These are phyloP conservation scores for Schizonepeta tenuifolia DNA, from an alignment of 257 asterid genomes.

Conservation along the genomic window DNA sequence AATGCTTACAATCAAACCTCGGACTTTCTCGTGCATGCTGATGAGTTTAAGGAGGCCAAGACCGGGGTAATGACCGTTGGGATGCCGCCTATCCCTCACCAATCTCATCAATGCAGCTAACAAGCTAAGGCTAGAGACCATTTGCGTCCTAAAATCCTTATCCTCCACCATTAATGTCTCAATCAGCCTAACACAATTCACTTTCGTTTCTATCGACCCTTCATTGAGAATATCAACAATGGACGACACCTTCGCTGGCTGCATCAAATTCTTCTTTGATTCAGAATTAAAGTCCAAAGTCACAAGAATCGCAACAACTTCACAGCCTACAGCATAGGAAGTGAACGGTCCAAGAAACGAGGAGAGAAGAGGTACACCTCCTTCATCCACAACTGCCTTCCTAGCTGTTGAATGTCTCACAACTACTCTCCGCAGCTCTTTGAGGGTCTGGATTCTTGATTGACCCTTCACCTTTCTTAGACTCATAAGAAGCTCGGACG, in stretches of 20 bases:
- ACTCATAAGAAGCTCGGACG: constrained; percentile 63
- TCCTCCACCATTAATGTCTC: constrained; percentile 61
- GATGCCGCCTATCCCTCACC: constrained; percentile 63
- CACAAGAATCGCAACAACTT: constrained; percentile 64
- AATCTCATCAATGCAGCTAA: constrained; percentile 73
- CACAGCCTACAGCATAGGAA: constrained; percentile 74
- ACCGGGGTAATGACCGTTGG: constrained; percentile 54
- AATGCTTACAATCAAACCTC: constrained; percentile 52
- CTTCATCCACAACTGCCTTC: constrained; percentile 57
- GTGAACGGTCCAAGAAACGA: constrained; percentile 58
- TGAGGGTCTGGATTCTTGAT: constrained; percentile 59
- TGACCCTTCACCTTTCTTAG: constrained; percentile 78
- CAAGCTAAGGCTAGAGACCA: constrained; percentile 64
- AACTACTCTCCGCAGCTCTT: constrained; percentile 57
- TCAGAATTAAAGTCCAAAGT: constrained; percentile 55
- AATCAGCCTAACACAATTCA: constrained; percentile 64
- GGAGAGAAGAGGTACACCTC: constrained; percentile 57
- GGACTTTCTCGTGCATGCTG: constrained; percentile 43
- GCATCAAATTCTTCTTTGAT: constrained; percentile 56
- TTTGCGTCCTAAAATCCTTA: constrained; percentile 52
- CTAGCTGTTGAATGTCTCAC: constrained; percentile 53
- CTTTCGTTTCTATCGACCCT: constrained; percentile 70
- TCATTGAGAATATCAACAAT: constrained; percentile 76
- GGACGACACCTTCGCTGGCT: constrained; percentile 66
- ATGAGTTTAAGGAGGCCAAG: constrained; percentile 57